These are phyloP conservation scores for Colletotrichum musicola DNA, from an alignment of 2,329 filamentous ascomycete species.

Conservation along the genomic window DNA sequence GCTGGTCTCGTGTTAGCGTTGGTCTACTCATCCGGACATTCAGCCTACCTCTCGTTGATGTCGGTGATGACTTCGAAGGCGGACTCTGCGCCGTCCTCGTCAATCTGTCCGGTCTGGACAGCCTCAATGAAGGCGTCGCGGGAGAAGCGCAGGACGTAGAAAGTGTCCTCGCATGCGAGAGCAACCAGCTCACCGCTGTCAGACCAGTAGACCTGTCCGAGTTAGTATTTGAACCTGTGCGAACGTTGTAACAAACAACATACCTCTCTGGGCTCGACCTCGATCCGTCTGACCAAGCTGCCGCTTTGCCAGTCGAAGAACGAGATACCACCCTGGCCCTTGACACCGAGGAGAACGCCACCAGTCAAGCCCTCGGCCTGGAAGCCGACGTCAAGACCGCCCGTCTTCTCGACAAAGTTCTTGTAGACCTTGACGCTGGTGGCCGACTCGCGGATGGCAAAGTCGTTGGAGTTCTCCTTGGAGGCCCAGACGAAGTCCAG, in stretches of 20 bases:
- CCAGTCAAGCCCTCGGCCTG: constrained; percentile 92
- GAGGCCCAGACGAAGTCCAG: constrained; percentile 97
- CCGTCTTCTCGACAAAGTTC: constrained; percentile 93
- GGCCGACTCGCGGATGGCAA: constrained; percentile 93
- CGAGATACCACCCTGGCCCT: constrained; percentile 92
- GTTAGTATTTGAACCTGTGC: not conserved
- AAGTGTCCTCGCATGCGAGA: constrained; percentile 93
- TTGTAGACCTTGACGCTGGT: constrained; percentile 98
- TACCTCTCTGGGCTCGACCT: constrained; percentile 74
- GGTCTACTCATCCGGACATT: not conserved
- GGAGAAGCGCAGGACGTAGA: constrained; percentile 93
- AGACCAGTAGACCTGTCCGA: constrained; percentile 89
- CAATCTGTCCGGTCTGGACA: constrained; percentile 83
- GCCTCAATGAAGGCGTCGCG: constrained; percentile 89
- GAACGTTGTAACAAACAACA: constrained; percentile 18
- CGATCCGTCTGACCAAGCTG: constrained; percentile 89
- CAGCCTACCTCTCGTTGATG: constrained; percentile 83
- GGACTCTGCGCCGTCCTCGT: constrained; percentile 92
- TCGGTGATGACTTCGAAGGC: constrained; percentile 98
- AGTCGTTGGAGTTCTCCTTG: constrained; percentile 98
- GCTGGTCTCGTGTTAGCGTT: constrained; percentile 56
- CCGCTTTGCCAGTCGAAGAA: constrained; percentile 98
- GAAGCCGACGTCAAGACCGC: constrained; percentile 93
- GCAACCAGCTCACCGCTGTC: constrained; percentile 94
- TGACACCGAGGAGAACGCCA: constrained; percentile 91